phyloP scores from a whole-genome alignment of 2,329 filamentous ascomycete genomes.

The Fusarium napiforme region DNA sequence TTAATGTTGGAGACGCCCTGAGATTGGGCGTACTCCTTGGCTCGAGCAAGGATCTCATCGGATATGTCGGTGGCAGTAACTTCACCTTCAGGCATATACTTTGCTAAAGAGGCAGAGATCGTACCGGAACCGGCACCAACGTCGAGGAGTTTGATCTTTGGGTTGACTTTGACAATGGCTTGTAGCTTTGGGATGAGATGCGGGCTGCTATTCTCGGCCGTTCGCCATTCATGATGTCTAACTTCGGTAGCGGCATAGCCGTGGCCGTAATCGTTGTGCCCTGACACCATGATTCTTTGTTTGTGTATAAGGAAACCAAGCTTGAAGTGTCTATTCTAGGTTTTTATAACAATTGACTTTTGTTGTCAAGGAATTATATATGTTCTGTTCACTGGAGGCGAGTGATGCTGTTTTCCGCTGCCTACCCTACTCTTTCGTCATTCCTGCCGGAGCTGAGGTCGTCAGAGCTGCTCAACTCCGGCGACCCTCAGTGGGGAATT shows the following conservation, averaged over 20 bases:
- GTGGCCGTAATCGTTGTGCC: constrained; percentile 44
- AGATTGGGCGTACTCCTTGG: constrained; percentile 36
- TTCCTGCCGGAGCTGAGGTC: constrained; percentile 7
- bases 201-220: constrained; percentile 56
- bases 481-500: not conserved
- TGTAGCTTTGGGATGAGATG: constrained; percentile 56
- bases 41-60: constrained; percentile 46
- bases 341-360: not conserved
- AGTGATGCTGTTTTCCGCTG: not conserved
- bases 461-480: constrained; percentile 12
- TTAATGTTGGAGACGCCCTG: constrained; percentile 42
- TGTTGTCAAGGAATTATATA: not conserved
- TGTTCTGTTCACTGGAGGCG: too few species aligned
- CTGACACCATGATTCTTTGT: constrained; percentile 29
- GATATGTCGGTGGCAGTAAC: constrained; percentile 49
- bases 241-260: constrained; percentile 44
- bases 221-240: constrained; percentile 52
- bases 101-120: constrained; percentile 57
- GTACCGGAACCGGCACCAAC: constrained; percentile 62
- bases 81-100: constrained; percentile 52
- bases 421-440: not conserved
- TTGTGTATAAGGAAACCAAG: not conserved
- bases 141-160: constrained; percentile 55
- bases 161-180: constrained; percentile 38
- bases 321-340: not conserved